phyloP scores from a whole-genome alignment of 306 rosid species.

The Neltuma alba region DNA sequence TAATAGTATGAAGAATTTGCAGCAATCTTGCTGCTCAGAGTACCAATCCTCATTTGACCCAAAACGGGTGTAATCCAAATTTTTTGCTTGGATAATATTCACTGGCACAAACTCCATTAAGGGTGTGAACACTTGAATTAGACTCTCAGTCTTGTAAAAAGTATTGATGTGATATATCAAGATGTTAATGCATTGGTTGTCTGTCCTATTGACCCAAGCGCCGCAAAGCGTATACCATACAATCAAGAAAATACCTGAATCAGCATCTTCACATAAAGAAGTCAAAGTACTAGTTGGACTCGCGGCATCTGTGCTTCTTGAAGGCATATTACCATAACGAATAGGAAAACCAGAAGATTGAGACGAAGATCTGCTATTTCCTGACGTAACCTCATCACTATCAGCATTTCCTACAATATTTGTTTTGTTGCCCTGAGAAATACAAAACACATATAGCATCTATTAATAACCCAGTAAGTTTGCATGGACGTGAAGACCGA shows the following conservation, averaged over 20 bases:
- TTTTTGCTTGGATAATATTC: constrained; percentile 50
- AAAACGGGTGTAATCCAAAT: constrained; percentile 45
- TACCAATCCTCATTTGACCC: constrained; percentile 50
- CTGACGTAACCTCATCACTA: constrained; percentile 56
- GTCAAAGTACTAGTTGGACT: constrained; percentile 69
- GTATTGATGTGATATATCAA: constrained; percentile 7
- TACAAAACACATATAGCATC: constrained; percentile 25
- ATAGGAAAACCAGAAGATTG: constrained; percentile 49
- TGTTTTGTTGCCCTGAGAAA: constrained; percentile 72
- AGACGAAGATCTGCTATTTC: constrained; percentile 46
- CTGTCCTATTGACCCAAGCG: neutral
- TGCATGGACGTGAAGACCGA: constrained; percentile 23
- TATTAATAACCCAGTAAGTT: neutral
- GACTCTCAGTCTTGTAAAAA: constrained; percentile 16
- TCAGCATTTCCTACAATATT: constrained; percentile 61
- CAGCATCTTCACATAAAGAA: constrained; percentile 85
- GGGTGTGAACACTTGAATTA: neutral
- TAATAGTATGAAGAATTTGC: constrained; percentile 38
- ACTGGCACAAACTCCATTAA: constrained; percentile 21
- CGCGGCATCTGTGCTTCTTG: constrained; percentile 64
- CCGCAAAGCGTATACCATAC: constrained; percentile 20
- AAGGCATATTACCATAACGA: constrained; percentile 53
- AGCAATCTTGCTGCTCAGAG: constrained; percentile 36
- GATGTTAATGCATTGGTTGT: constrained; percentile 17
- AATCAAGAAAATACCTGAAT: constrained; percentile 66